Conservation (phyloP, 2,329 filamentous ascomycete genomes). For the Fusarium tanahbumbuense region DNA sequence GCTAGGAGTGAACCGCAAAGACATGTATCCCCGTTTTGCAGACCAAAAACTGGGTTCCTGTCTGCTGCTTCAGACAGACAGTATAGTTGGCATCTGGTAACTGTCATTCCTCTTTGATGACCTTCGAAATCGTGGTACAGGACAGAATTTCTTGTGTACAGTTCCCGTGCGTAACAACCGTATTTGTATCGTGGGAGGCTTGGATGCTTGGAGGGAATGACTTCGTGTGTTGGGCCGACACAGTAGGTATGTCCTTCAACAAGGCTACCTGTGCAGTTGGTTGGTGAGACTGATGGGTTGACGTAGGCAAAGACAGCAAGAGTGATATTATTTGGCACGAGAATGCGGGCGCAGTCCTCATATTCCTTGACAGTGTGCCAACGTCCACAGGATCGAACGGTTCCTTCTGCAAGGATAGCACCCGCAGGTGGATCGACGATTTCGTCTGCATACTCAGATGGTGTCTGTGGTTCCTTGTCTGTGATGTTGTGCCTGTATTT, state of each 20-base stretch:
- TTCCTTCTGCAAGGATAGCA: background rate
- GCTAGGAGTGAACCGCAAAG: background rate
- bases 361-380: background rate
- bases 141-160: background rate
- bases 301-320: background rate
- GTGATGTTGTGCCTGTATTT: background rate
- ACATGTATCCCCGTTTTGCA: slow-evolving; percentile 2
- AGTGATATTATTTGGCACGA: background rate
- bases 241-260: background rate
- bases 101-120: background rate
- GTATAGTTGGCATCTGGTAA: background rate
- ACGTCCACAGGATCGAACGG: background rate
- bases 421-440: background rate
- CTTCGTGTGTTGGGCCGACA: background rate
- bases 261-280: background rate
- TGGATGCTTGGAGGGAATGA: fast-evolving
- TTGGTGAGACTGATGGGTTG: background rate
- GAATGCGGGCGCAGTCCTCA: background rate
- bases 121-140: fast-evolving
- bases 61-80: background rate
- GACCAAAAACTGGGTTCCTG: background rate
- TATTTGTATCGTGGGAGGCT: background rate
- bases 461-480: background rate
- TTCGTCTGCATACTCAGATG: background rate
- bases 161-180: background rate